Evolutionary conservation across 2,329 filamentous ascomycete genomes (phyloP), one percentile per base, ranked within the genome.

Genomic region (Zymoseptoria passerinii): DNA sequence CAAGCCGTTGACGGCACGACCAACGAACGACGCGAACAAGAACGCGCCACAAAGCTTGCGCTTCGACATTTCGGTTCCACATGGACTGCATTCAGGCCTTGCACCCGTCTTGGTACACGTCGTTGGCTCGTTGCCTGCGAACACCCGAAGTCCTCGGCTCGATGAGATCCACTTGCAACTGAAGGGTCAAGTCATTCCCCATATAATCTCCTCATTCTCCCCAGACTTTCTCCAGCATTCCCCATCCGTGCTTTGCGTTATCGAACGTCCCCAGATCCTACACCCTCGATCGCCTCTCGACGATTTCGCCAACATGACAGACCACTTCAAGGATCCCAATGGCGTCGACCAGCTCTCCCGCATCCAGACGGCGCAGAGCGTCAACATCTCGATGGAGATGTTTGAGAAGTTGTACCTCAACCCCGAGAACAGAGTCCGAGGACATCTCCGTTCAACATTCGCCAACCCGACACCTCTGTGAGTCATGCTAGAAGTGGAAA

Each of bases 361-460:
- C 35, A 44, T 44, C 35, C 35, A 44, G n/a, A 44, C 35, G 35
- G 35, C 35, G 10, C 35, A 44, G 35, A 44, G 35, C 35, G 35
- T 44, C 35, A 44, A 44, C 35, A 44, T 44, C 35, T 44, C 35
- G 35, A 44, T 44, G 23, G 64, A 65, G 51, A 55, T 63, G 48
- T 67, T 66, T 55, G 65, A 67, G 48, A 58, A 55, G n/a, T 54
- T 67, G 13, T 66, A 66, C 49, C 60, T 67, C 29, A 53, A 58
- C 28, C 65, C 64, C 2, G 52, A 59, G 49, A 58, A 44, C 4
- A 27, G 48, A 20, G 63, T 65, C 28, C 55, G 60, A 35, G 63
- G 63, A 8, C 56, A 65, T 19, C 53, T 67, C 8, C 50, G 62
- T 4, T 59, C 60, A 48, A 62, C 59, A 4, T 63, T 67, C 35